Conservation (phyloP, 768 basidiomycete species). For the Amanita rubescens region DNA sequence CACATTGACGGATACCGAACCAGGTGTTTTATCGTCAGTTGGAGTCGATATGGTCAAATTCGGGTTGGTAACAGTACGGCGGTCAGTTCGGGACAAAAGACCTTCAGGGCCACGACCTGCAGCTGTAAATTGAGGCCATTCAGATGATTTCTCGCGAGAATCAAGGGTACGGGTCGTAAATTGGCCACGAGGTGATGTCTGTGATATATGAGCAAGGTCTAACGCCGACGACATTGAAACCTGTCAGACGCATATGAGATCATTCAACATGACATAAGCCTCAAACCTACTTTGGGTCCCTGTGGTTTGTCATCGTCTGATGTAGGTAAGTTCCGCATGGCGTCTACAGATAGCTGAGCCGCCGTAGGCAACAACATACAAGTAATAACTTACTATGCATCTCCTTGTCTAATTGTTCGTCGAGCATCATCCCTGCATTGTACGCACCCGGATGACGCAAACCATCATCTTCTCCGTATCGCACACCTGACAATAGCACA, state of each 20-base stretch:
- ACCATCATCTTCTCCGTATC: constrained; percentile 53
- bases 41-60: constrained; percentile 55
- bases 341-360: constrained; percentile 42
- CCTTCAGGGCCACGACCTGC: constrained; percentile 56
- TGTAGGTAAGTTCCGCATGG: constrained; percentile 81
- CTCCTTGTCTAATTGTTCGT: constrained; percentile 89
- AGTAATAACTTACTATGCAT: constrained; percentile 70
- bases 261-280: not conserved
- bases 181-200: constrained; percentile 64
- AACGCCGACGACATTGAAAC: constrained; percentile 85
- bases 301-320: constrained; percentile 86
- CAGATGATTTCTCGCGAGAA: constrained; percentile 66
- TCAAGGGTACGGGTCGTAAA: constrained; percentile 49
- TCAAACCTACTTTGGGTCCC: constrained; percentile 49
- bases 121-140: constrained; percentile 88
- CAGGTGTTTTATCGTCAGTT: constrained; percentile 42
- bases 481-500: constrained; percentile 42
- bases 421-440: constrained; percentile 86
- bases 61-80: constrained; percentile 71
- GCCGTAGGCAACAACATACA: constrained; percentile 1
- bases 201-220: constrained; percentile 85
- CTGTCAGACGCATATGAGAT: constrained; percentile 25
- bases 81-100: constrained; percentile 45
- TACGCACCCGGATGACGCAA: constrained; percentile 54
- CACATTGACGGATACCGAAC: constrained; percentile 48